Conservation (phyloP, 371 early-diverging fungal species). For the Mucor saturninus region DNA sequence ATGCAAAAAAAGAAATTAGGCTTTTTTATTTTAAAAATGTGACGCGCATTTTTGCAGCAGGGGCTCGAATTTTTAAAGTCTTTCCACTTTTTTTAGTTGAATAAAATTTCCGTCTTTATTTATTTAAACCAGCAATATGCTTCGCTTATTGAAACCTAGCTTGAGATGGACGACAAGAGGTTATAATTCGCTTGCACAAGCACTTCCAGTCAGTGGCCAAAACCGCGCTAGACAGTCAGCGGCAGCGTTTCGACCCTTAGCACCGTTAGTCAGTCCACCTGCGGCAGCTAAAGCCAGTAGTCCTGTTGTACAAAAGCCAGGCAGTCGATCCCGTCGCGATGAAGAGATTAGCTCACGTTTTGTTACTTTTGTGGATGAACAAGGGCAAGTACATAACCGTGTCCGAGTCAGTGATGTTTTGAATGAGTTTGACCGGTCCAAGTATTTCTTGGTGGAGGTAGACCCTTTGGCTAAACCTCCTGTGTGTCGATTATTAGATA, state of each 20-base stretch:
- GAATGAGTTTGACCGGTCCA: conserved; percentile 47
- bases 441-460: conserved; percentile 59
- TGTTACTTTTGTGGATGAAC: conserved; percentile 55
- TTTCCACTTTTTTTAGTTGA: background rate
- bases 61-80: background rate
- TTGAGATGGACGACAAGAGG: background rate
- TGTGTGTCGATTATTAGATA: conserved; percentile 61
- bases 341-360: conserved; percentile 60
- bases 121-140: no score
- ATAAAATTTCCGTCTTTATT: background rate
- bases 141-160: background rate
- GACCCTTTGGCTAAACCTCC: conserved; percentile 53
- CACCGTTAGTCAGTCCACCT: conserved; percentile 8
- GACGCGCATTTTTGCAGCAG: conserved; percentile 11
- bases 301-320: background rate
- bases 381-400: conserved; percentile 47
- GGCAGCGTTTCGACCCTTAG: conserved; percentile 3
- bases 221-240: conserved; percentile 6
- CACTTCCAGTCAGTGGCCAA: conserved; percentile 16
- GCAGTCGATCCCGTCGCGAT: conserved; percentile 51
- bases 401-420: conserved; percentile 38
- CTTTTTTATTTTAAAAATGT: background rate
- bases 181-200: conserved; percentile 22
- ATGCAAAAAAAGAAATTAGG: no score
- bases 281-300: conserved; percentile 3